Evolutionary conservation across 306 rosid genomes (phyloP).

Genomic region (Vigna reflexopilosa): DNA sequence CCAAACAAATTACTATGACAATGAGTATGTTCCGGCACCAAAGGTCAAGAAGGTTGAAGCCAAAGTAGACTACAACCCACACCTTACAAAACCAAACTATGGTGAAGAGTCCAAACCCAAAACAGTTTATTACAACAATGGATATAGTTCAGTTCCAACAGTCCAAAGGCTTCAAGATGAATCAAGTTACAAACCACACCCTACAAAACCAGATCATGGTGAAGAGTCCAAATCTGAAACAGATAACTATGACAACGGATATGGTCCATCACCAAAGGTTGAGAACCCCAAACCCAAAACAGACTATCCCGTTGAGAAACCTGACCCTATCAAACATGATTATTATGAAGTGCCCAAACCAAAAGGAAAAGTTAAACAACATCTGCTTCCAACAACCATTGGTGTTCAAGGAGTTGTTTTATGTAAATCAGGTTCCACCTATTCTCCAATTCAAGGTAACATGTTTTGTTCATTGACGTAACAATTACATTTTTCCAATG

Average conservation of each 20-base stretch:
- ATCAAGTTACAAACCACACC: neutral
- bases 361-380: constrained; percentile 16
- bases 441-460: constrained; percentile 58
- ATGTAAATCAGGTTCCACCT: constrained; percentile 52
- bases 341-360: constrained; percentile 5
- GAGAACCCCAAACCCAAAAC: constrained; percentile 19
- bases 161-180: too few species aligned
- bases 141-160: too few species aligned
- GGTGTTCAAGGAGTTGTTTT: constrained; percentile 57
- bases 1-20: neutral
- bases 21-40: too few species aligned
- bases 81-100: neutral
- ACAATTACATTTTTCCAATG: too few species aligned
- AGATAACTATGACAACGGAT: neutral
- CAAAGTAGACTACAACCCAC: neutral
- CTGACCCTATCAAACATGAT: constrained; percentile 17
- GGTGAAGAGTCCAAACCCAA: neutral
- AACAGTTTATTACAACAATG: too few species aligned
- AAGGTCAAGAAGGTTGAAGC: too few species aligned
- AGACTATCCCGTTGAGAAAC: neutral
- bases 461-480: neutral
- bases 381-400: constrained; percentile 36
- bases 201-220: neutral
- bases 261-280: constrained; percentile 31
- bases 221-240: neutral